Conservation (phyloP, 1,284 basidiomycete species). For the Irpex sp. region DNA sequence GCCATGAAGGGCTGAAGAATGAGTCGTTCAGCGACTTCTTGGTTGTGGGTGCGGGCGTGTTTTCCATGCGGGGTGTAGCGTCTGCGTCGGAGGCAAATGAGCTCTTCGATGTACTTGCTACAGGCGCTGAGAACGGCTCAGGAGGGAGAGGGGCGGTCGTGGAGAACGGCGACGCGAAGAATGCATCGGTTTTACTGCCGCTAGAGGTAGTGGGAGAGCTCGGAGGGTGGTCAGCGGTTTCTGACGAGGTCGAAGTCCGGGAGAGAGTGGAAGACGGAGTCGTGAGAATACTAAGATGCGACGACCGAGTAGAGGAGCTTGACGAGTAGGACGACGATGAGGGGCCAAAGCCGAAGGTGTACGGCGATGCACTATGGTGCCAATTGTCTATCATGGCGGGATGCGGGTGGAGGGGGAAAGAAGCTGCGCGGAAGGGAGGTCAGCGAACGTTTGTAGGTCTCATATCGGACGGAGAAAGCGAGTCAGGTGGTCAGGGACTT, state of each 20-base stretch:
- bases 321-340: slow-evolving; percentile 18
- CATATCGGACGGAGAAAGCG: background rate
- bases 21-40: slow-evolving; percentile 29
- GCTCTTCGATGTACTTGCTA: slow-evolving; percentile 15
- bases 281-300: slow-evolving; percentile 26
- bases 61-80: slow-evolving; percentile 10
- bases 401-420: background rate
- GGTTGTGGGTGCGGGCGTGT: slow-evolving; percentile 13
- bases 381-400: slow-evolving; percentile 25
- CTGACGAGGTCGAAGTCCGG: slow-evolving; percentile 23
- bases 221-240: slow-evolving; percentile 14
- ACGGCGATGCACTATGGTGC: slow-evolving; percentile 13
- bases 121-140: slow-evolving; percentile 20
- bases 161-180: slow-evolving; percentile 29
- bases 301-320: slow-evolving; percentile 23
- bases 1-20: slow-evolving; percentile 25
- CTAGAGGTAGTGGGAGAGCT: slow-evolving; percentile 17
- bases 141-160: slow-evolving; percentile 23
- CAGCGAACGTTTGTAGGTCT: slow-evolving; percentile 6
- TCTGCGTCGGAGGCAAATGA: slow-evolving; percentile 16
- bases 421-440: background rate
- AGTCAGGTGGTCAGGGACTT: slow-evolving; percentile 2
- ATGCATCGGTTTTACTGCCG: slow-evolving; percentile 29
- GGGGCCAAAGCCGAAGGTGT: slow-evolving; percentile 16
- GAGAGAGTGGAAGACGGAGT: slow-evolving; percentile 22